Base-by-base conservation (phyloP, 306 rosid genomes). In the Begonia masoniana region DNA sequence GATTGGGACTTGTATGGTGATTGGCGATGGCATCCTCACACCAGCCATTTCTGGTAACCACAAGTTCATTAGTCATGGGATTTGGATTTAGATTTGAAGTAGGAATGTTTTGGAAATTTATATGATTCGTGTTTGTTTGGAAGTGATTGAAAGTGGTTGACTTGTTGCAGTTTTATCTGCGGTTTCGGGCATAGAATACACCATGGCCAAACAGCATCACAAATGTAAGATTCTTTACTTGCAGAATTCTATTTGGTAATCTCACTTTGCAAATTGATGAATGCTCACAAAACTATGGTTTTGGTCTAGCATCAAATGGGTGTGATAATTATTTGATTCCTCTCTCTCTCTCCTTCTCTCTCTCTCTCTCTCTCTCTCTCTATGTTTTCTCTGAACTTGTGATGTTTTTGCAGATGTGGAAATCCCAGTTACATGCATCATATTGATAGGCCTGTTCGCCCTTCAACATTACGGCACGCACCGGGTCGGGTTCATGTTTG, bases 381-480 rank as follows among this genome's bases (percentile, higher is more conserved):
- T 43, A 2, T 43, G 9, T 59, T 57, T 12, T 65, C 43, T 55
- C 52, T 59, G 55, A 68, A 67, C 67, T 69, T 54, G 46, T 57
- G 19, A 52, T 64, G 61, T 12, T 24, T 21, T 70, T 61, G 72
- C 84, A 84, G 95, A 78, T 68, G 76, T 88, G 13, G 95, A 88
- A 74, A 69, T 88, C 72, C 97, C 97, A 61, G 77, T 68, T 43
- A 77, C 86, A 19, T 88, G 97, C 74, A 35, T 78, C 79, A 76
- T 88, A 70, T 68, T 88, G 73, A 76, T 88, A 59, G 57, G 78
- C 66, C 74, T 88, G 76, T 88, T 88, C 62, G 85, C 87, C 43
- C 97, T 88, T 70, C 97, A 88, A 70, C 97, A 88, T 72, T 88
- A 67, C 63, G 97, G 97, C 61, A 88, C 97, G 4, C 97, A 88